Conservation (phyloP, 1,139 yeast species). For the Suhomyces maxii region DNA sequence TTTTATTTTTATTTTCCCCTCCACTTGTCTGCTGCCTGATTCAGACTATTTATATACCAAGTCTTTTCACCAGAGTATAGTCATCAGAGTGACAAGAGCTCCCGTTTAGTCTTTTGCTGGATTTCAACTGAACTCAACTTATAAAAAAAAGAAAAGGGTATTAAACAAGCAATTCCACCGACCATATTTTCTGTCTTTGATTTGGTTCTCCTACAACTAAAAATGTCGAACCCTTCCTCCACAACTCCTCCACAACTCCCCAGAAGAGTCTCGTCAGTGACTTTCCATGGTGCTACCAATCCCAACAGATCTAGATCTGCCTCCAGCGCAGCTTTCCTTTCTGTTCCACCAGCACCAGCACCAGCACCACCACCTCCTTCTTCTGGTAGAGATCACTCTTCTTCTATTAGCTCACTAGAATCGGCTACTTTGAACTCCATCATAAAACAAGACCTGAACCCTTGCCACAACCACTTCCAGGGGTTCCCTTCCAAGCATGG, state of each 20-base stretch:
- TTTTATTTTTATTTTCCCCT: too few relatives aligned
- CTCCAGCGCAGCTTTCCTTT: conserved; percentile 3
- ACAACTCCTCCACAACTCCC: conserved; percentile 5
- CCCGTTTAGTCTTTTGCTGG: too few relatives aligned
- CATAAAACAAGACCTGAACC: conserved; percentile 16
- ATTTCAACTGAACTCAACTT: too few relatives aligned
- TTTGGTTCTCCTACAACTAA: not conserved
- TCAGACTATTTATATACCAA: too few relatives aligned
- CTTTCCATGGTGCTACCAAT: not conserved
- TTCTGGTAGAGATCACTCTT: conserved; percentile 18
- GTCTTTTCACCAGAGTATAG: too few relatives aligned
- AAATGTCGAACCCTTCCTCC: not conserved
- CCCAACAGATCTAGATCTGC: conserved; percentile 8
- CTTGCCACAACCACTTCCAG: conserved; percentile 6
- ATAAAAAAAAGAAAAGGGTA: too few relatives aligned
- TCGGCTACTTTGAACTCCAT: conserved; percentile 14
- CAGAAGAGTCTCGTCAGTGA: conserved; percentile 4
- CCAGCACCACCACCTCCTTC: conserved; percentile 11
- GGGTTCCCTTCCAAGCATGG: conserved; percentile 12
- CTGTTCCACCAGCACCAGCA: conserved; percentile 12
- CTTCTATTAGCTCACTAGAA: conserved; percentile 18
- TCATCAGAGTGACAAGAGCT: too few relatives aligned
- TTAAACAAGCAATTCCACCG: too few relatives aligned
- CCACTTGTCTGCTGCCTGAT: too few relatives aligned
- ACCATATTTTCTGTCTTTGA: too few relatives aligned